Conservation (phyloP, 768 basidiomycete genomes). For the Termitomyces eurrhizus region DNA sequence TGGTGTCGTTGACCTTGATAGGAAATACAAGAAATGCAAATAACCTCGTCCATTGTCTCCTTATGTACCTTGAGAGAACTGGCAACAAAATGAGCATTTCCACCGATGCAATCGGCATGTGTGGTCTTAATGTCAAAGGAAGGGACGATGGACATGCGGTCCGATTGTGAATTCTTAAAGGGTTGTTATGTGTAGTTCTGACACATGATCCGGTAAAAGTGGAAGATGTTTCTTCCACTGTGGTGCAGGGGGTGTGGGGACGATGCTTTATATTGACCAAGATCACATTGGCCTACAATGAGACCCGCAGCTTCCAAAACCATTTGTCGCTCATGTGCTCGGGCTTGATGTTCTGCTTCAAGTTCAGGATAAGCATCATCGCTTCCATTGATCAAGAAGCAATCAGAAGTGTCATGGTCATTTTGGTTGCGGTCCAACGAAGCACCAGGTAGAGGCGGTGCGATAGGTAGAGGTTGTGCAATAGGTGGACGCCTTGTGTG, state of each 20-base stretch:
- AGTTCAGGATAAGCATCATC: slow-evolving; percentile 35
- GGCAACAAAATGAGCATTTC: slow-evolving; percentile 43
- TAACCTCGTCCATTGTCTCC: slow-evolving; percentile 34
- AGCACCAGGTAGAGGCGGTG: slow-evolving; percentile 23
- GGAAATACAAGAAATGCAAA: slow-evolving; percentile 51
- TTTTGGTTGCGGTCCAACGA: slow-evolving; percentile 13
- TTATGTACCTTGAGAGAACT: slow-evolving; percentile 26
- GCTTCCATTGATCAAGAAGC: slow-evolving; percentile 34
- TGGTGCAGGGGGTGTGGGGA: slow-evolving; percentile 50
- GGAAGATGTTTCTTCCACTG: slow-evolving; percentile 50
- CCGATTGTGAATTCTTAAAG: slow-evolving; percentile 56
- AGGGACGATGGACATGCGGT: slow-evolving; percentile 59
- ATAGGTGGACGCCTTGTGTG: slow-evolving; percentile 23
- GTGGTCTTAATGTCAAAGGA: slow-evolving; percentile 26
- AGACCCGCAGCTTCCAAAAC: slow-evolving; percentile 90
- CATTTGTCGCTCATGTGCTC: slow-evolving; percentile 74
- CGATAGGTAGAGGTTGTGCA: slow-evolving; percentile 34
- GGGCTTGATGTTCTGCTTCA: slow-evolving; percentile 50
- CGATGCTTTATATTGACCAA: slow-evolving; percentile 26
- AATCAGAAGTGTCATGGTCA: slow-evolving; percentile 28
- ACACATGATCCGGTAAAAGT: slow-evolving; percentile 15
- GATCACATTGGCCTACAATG: slow-evolving; percentile 47
- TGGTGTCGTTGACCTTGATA: slow-evolving; percentile 51
- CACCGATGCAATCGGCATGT: slow-evolving; percentile 65
- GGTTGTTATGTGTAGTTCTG: slow-evolving; percentile 67